These are phyloP conservation scores for Yamadazyma akitaensis DNA, from an alignment of 805 yeast genomes.

Conservation along the genomic window DNA sequence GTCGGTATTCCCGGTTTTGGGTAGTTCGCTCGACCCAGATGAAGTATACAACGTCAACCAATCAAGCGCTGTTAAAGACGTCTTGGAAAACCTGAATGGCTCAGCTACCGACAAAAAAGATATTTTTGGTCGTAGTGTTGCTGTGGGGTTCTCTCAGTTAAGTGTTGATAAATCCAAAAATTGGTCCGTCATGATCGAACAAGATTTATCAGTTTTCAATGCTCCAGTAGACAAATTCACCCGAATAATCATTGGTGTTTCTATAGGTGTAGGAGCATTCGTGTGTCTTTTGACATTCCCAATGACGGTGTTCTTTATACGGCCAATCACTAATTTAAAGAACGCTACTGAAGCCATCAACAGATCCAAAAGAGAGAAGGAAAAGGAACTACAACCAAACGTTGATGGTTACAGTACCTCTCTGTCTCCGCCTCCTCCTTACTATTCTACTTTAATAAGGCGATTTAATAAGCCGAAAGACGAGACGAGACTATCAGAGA, in stretches of 20 bases:
- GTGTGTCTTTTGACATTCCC: constrained; percentile 78
- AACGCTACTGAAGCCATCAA: constrained; percentile 77
- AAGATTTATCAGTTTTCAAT: constrained; percentile 53
- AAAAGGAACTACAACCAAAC: constrained; percentile 4
- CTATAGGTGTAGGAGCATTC: constrained; percentile 71
- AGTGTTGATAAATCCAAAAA: constrained; percentile 28
- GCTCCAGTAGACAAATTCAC: constrained; percentile 61
- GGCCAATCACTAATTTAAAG: constrained; percentile 76
- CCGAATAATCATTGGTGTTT: constrained; percentile 72
- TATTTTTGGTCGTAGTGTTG: constrained; percentile 21
- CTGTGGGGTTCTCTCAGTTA: constrained; percentile 34
- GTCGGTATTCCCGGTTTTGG: constrained; percentile 27
- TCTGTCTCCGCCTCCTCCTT: constrained; percentile 15
- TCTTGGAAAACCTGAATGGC: constrained; percentile 25
- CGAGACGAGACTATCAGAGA: neutral
- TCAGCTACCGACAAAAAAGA: constrained; percentile 26
- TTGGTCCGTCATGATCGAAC: constrained; percentile 80
- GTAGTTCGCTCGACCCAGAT: constrained; percentile 17
- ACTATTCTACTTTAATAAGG: constrained; percentile 14
- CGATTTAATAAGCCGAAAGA: constrained; percentile 5
- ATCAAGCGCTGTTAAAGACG: constrained; percentile 26
- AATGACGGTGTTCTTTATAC: constrained; percentile 76
- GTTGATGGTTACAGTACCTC: neutral
- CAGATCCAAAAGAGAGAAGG: constrained; percentile 32
- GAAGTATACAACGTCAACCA: constrained; percentile 23